Evolutionary conservation across 2,329 filamentous ascomycete species (phyloP).

Genomic region (Hymenoscyphus occultus): DNA sequence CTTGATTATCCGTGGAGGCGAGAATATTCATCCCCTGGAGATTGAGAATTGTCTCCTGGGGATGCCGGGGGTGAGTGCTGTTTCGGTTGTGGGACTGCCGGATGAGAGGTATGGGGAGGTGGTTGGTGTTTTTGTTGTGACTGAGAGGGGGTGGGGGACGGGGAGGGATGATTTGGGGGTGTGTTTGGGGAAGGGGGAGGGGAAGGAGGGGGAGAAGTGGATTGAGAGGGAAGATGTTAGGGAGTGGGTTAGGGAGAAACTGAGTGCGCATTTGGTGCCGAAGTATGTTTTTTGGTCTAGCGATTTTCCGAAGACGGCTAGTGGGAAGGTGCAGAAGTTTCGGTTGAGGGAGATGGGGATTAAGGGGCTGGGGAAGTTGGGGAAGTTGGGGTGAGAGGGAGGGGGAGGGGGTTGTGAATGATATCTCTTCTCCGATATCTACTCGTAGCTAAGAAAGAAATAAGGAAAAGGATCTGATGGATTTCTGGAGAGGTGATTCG

Average conservation of each 20-base stretch:
- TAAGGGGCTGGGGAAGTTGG: constrained; percentile 42
- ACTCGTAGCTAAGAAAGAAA: too few species aligned
- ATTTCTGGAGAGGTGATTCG: too few species aligned
- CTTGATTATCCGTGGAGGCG: constrained; percentile 88
- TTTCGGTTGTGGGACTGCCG: constrained; percentile 77
- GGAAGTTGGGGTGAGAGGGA: constrained; percentile 41
- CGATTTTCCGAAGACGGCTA: constrained; percentile 90
- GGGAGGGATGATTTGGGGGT: too few species aligned
- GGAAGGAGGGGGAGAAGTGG: too few species aligned
- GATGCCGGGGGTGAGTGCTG: constrained; percentile 68
- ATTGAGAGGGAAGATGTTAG: too few species aligned
- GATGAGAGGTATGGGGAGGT: constrained; percentile 82
- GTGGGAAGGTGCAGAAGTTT: constrained; percentile 96
- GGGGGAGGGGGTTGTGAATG: constrained; percentile 1
- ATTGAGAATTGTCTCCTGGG: constrained; percentile 83
- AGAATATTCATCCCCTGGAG: constrained; percentile 94
- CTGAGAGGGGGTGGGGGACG: constrained; percentile 54
- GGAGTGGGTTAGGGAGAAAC: too few species aligned
- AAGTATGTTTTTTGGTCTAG: constrained; percentile 86
- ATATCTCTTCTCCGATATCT: background rate
- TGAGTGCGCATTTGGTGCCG: constrained; percentile 83
- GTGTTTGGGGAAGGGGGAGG: too few species aligned
- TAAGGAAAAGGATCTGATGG: too few species aligned
- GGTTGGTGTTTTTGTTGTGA: constrained; percentile 82
- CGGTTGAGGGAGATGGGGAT: constrained; percentile 60